Evolutionary conservation across 805 yeast genomes (phyloP), one percentile per base, ranked within the genome.

Genomic region (Lipomyces sp.): DNA sequence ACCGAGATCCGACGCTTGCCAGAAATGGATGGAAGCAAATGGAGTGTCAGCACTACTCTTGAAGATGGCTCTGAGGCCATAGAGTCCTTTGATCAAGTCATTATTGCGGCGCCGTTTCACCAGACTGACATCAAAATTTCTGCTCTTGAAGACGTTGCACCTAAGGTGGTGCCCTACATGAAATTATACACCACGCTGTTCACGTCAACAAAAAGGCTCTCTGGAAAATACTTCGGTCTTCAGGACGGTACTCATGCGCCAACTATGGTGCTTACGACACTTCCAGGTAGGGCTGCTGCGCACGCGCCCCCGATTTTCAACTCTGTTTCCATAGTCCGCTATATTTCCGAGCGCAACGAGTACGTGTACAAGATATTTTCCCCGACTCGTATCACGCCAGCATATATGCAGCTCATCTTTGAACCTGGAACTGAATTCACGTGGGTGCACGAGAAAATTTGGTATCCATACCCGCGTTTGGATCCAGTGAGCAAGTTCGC

Each of bases 381-480:
- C 26, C 50, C 51, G 18, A 29, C 43, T 2, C 55, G 55, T 8
- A 45, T 73, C 22, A 45, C 58, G 4, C 56, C 60, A 7, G 36
- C 40, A 0, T 56, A 60, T 8, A 38, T 61, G n/a, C 43, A 8
- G 22, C 60, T 53, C 14, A 51, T 62, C 33, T 68, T 68, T 33
- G 66, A 63, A 8, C 35, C 55, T 0, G 63, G 62, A 0, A 44
- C 53, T 1, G 54, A 57, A 31, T 53, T 70, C 16, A 41, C 63
- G 3, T 60, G 66, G 56, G 48, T 61, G n/a, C 60, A 63, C 45
- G 60, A 62, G 29, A 71, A 76, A 48, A 39, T 55, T 7, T 77
- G 80, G 80, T 45, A 64, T 16, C 67, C 79, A 22, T 77, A 74
- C 50, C 81, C 81, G 1, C 59, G 63, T 16, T 60, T 75, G 34